Evolutionary conservation across 805 yeast species (phyloP), one percentile per base, ranked within the genome.

Genomic region (Myxozyma neotropica): DNA sequence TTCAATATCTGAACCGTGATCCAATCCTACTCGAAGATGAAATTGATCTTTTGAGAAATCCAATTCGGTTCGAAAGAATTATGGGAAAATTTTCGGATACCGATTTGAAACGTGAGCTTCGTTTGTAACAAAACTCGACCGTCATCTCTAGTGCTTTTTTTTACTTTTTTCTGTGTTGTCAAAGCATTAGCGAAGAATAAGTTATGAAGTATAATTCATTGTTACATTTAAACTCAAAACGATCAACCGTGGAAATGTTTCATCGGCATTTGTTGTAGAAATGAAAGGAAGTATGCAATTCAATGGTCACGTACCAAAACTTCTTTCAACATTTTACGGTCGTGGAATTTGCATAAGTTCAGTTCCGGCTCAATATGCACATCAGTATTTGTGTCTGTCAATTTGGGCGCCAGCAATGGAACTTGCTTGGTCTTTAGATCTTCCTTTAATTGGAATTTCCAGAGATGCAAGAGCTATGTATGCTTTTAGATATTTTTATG

Each of bases 161-260:
- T 36, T 15, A 13, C 15, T 21, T 26, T 33, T 17, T 12, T 55
- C 27, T 52, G 17, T 12, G 31, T 21, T 3, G 21, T 43, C 19
- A 19, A n/a, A 26, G 7, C 21, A 2, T 19, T 39, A 40, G 29
- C 29, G 8, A 13, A 19, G 33, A 5, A 24, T 50, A n/a, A 17
- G 8, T 12, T 17, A 17, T 26, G 45, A 52, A 4, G 12, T 50
- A 17, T 43, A 43, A 26, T 39, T 58, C 38, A 49, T 53, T 42
- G 33, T 58, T 35, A 40, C 61, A 3, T 58, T 52, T 38, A 43
- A 44, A 10, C 56, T 77, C 43, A 83, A 83, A 68, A 83, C 83
- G 54, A 74, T 86, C 51, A 89, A 86, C 68, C 78, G 78, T 49
- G 76, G 82, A 38, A 86, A 85, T 69, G 74, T 83, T 57, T 79